Conservation (phyloP, 495 filamentous ascomycete genomes). For the Barbatosphaeria neglecta region DNA sequence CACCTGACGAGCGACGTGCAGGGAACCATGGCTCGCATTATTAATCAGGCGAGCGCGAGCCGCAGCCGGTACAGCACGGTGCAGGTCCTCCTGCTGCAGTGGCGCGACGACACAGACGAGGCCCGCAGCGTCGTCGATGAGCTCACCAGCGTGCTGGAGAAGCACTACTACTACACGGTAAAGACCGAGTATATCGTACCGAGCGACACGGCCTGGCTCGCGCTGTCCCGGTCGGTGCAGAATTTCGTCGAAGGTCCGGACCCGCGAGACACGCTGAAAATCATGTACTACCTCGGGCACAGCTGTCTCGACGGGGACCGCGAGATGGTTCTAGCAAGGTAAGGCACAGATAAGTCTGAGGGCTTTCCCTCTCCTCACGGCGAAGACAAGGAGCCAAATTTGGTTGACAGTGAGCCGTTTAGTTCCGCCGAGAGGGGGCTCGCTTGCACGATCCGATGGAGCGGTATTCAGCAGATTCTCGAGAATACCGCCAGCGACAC, state of each 20-base stretch:
- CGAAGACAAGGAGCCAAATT: not conserved
- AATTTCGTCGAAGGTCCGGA: constrained; percentile 32
- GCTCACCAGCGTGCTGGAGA: constrained; percentile 24
- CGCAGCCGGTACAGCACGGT: constrained; percentile 32
- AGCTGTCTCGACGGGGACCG: constrained; percentile 33
- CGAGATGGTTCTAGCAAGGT: constrained; percentile 38
- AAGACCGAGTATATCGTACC: constrained; percentile 29
- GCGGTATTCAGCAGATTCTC: constrained; percentile 32
- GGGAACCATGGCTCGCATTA: constrained; percentile 24
- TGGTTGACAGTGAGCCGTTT: not conserved
- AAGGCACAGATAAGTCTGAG: no score
- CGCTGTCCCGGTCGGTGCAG: constrained; percentile 27
- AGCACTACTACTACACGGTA: constrained; percentile 30
- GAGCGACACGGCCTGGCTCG: constrained; percentile 27
- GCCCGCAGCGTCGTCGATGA: constrained; percentile 23
- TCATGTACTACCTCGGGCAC: constrained; percentile 36
- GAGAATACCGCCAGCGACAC: constrained; percentile 32
- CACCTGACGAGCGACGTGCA: constrained; percentile 28
- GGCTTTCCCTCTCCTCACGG: not conserved
- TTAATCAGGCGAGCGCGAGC: constrained; percentile 16
- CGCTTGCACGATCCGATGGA: constrained; percentile 31
- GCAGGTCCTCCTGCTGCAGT: constrained; percentile 31
- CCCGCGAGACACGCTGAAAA: constrained; percentile 32
- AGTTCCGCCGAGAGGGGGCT: constrained; percentile 31
- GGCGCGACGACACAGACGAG: constrained; percentile 33